Evolutionary conservation across 768 basidiomycete species (phyloP).

Genomic region (Boletus vermiculosoides): DNA sequence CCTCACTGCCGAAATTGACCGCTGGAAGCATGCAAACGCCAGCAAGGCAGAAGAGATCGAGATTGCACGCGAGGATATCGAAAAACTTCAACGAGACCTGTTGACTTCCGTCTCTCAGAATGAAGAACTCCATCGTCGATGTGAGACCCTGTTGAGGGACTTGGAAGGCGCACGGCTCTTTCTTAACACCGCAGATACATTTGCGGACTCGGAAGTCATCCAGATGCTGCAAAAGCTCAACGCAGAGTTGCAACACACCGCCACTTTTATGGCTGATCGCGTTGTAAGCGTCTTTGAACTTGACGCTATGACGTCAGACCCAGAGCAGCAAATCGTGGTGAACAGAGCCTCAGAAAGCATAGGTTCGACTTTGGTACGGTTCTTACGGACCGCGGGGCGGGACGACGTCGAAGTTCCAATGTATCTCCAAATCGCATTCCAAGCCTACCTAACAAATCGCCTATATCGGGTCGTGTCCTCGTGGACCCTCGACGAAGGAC

Average conservation of each 20-base stretch:
- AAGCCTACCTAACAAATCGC: background rate
- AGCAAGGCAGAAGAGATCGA: background rate
- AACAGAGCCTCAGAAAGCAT: background rate
- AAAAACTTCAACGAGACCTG: background rate
- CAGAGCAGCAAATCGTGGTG: background rate
- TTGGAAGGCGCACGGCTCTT: background rate
- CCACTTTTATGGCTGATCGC: background rate
- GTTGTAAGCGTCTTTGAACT: background rate
- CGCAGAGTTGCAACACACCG: conserved; percentile 1
- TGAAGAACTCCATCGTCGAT: background rate
- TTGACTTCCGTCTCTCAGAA: background rate
- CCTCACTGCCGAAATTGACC: background rate
- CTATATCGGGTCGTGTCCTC: conserved; percentile 2
- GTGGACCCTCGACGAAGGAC: conserved; percentile 3
- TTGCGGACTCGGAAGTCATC: conserved; percentile 1
- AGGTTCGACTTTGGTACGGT: background rate
- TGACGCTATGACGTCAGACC: background rate
- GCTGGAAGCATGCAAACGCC: background rate
- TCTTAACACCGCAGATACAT: conserved; percentile 2
- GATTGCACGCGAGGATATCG: background rate
- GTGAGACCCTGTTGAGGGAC: background rate
- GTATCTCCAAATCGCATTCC: conserved; percentile 14
- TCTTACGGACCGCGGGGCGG: background rate
- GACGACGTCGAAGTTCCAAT: background rate
- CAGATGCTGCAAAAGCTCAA: conserved; percentile 4